These are phyloP conservation scores for Metschnikowia vanudenii DNA, from an alignment of 805 yeast species.

Conservation along the genomic window DNA sequence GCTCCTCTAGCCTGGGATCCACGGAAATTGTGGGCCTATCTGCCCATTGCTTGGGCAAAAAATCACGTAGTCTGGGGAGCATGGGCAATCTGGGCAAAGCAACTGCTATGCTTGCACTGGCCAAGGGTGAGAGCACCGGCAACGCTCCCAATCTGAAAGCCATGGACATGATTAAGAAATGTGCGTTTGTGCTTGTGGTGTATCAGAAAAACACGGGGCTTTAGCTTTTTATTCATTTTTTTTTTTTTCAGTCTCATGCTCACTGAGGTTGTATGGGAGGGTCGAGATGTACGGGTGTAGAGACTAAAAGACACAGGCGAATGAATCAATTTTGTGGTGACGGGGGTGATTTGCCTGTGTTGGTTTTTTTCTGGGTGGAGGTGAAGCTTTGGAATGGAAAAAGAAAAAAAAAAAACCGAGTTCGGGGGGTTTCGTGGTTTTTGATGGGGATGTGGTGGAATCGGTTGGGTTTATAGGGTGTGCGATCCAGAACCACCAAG, in stretches of 20 bases:
- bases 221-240: background rate
- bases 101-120: slow-evolving; percentile 10
- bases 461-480: too few species aligned
- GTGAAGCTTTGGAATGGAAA: too few species aligned
- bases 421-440: background rate
- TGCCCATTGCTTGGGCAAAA: slow-evolving; percentile 15
- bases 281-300: background rate
- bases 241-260: background rate
- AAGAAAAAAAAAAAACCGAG: too few species aligned
- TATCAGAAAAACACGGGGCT: background rate
- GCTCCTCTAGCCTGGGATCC: slow-evolving; percentile 34
- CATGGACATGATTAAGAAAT: slow-evolving; percentile 22
- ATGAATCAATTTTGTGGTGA: too few species aligned
- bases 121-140: slow-evolving; percentile 13
- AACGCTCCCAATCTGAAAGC: slow-evolving; percentile 26
- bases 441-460: too few species aligned
- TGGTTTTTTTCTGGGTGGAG: too few species aligned
- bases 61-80: slow-evolving; percentile 15
- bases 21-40: slow-evolving; percentile 3
- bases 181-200: background rate
- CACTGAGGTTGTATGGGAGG: too few species aligned
- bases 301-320: too few species aligned
- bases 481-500: background rate
- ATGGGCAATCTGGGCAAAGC: slow-evolving; percentile 17
- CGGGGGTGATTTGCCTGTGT: too few species aligned